These are phyloP conservation scores for Lipomyces chichibuensis DNA, from an alignment of 805 yeast species.

Conservation along the genomic window DNA sequence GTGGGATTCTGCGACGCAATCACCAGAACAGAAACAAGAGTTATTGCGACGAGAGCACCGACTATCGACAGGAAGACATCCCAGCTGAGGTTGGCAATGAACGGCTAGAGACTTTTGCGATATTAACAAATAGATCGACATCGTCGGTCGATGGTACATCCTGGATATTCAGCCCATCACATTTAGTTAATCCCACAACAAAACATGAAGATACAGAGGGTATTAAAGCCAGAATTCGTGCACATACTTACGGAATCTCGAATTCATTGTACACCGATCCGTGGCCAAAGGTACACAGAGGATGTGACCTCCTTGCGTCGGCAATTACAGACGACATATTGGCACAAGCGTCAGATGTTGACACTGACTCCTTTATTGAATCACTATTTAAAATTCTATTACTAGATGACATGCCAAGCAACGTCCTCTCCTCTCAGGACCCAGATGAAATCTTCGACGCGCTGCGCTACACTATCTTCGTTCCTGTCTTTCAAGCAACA, in stretches of 20 bases:
- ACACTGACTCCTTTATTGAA: conserved; percentile 48
- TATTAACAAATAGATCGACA: conserved; percentile 41
- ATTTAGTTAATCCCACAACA: conserved; percentile 14
- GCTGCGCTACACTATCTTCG: conserved; percentile 63
- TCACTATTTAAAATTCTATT: conserved; percentile 61
- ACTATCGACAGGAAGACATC: conserved; percentile 34
- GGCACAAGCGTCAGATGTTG: not conserved
- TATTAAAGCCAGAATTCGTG: conserved; percentile 14
- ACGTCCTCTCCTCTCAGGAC: conserved; percentile 40
- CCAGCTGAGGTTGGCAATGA: conserved; percentile 11
- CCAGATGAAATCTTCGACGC: conserved; percentile 46
- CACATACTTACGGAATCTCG: conserved; percentile 60
- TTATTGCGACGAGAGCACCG: conserved; percentile 1
- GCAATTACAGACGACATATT: conserved; percentile 36
- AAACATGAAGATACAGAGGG: not conserved
- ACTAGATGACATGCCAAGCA: conserved; percentile 46
- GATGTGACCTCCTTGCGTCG: conserved; percentile 50
- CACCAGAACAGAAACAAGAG: conserved; percentile 2
- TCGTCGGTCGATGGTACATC: conserved; percentile 23
- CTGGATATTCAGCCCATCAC: conserved; percentile 22
- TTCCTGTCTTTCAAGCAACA: conserved; percentile 63
- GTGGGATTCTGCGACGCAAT: conserved; percentile 51
- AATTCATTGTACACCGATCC: conserved; percentile 67
- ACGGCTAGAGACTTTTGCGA: conserved; percentile 33
- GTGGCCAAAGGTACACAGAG: conserved; percentile 74